Conservation (phyloP, 202 grass and related monocot species). For the Schoenoplectus triqueter region DNA sequence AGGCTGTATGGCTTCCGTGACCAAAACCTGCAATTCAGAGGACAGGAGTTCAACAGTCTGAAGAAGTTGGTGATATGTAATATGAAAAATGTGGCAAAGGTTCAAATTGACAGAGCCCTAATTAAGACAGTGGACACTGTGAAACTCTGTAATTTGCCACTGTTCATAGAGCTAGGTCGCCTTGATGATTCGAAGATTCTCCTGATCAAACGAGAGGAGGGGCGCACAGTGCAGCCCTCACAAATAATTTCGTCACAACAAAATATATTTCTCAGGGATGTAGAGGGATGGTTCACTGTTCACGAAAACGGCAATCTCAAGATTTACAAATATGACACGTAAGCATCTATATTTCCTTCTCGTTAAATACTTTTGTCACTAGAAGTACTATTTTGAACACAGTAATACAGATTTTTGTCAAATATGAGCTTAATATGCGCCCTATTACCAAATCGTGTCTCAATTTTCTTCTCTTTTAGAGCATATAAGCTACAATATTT, state of each 20-base stretch:
- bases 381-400: too few species aligned
- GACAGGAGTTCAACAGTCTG: neutral
- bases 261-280: neutral
- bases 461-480: too few species aligned
- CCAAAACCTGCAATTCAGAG: neutral
- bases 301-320: accelerated
- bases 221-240: too few species aligned
- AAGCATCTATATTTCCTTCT: neutral
- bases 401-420: too few species aligned
- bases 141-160: neutral
- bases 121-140: neutral
- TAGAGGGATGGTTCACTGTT: too few species aligned
- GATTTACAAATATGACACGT: neutral
- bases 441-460: too few species aligned
- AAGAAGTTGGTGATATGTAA: conserved; percentile 10
- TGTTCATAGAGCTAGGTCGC: neutral
- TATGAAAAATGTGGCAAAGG: neutral
- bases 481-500: too few species aligned
- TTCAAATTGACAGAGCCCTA: neutral
- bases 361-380: neutral
- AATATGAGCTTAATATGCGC: too few species aligned
- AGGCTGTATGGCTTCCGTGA: neutral
- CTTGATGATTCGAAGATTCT: accelerated
- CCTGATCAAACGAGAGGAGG: neutral
- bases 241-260: accelerated